Percentiles rank a stretch among this genome's conserved stretches.
These are phyloP conservation scores for Coniochaeta pulveracea DNA, from an alignment of 2,329 filamentous ascomycete genomes.

Conservation along the genomic window DNA sequence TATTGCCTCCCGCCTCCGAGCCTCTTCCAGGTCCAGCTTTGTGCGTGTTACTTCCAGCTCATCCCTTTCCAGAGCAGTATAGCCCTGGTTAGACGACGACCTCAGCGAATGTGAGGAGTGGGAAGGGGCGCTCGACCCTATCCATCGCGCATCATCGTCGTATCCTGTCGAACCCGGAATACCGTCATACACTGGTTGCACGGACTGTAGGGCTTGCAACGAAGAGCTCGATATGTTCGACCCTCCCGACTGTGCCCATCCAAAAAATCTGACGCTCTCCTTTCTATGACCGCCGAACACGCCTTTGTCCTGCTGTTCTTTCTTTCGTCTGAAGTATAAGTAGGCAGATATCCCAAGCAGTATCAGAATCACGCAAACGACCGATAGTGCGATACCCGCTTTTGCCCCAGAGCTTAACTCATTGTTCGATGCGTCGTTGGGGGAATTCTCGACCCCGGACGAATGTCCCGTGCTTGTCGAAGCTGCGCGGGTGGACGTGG, in stretches of 20 bases:
- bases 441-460: neutral
- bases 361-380: conserved; percentile 10
- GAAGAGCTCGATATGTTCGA: conserved; percentile 8
- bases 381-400: conserved; percentile 12
- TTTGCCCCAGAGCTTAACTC: conserved; percentile 13
- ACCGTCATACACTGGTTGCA: conserved; percentile 15
- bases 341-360: conserved; percentile 14
- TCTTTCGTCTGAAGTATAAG: conserved; percentile 13
- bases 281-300: too few species aligned
- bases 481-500: neutral
- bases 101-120: conserved; percentile 11
- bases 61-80: too few species aligned
- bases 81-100: conserved; percentile 11
- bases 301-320: conserved; percentile 8
- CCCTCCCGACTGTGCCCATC: conserved; percentile 6
- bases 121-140: conserved; percentile 11
- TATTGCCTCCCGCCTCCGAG: conserved; percentile 7
- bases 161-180: conserved; percentile 16
- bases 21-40: conserved; percentile 7
- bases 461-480: neutral
- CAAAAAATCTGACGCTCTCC: too few species aligned
- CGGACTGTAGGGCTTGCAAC: conserved; percentile 1
- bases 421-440: neutral
- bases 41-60: conserved; percentile 7
- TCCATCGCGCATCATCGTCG: conserved; percentile 14